phyloP scores from a whole-genome alignment of 345 rosid species.

The Dovyalis caffra region DNA sequence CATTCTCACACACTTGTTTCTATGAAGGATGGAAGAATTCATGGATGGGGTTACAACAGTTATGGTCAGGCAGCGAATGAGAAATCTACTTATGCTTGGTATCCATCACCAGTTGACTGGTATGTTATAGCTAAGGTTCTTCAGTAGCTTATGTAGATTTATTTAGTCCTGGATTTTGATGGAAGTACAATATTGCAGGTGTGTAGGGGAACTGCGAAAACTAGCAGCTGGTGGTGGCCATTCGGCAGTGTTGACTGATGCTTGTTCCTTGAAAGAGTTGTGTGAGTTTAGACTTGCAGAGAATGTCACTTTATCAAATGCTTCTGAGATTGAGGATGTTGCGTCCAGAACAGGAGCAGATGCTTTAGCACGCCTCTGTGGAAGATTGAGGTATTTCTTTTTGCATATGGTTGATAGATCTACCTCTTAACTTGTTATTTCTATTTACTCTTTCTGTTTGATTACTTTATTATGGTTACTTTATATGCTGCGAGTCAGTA shows the following conservation, averaged over 20 bases:
- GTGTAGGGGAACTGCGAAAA: slow-evolving; percentile 88
- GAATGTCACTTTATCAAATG: slow-evolving; percentile 61
- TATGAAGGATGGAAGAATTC: slow-evolving; percentile 72
- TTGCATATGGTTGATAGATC: not conserved
- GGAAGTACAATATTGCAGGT: slow-evolving; percentile 46
- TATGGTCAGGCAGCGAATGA: slow-evolving; percentile 96
- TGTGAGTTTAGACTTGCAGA: slow-evolving; percentile 95
- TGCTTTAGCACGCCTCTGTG: slow-evolving; percentile 91
- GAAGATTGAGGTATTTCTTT: slow-evolving; percentile 64
- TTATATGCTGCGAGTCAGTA: not conserved
- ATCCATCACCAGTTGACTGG: slow-evolving; percentile 98
- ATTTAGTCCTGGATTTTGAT: slow-evolving; percentile 14
- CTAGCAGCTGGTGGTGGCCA: slow-evolving; percentile 99
- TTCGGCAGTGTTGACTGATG: slow-evolving; percentile 91
- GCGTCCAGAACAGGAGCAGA: slow-evolving; percentile 82
- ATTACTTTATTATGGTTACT: not conserved
- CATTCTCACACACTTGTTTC: slow-evolving; percentile 82
- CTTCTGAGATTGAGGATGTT: slow-evolving; percentile 72
- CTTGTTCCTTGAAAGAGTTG: slow-evolving; percentile 87
- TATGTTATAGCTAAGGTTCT: slow-evolving; percentile 29
- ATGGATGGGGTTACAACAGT: slow-evolving; percentile 97
- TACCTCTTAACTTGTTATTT: not conserved
- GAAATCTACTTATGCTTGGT: slow-evolving; percentile 75
- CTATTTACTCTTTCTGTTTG: not conserved
- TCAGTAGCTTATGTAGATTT: slow-evolving; percentile 10